phyloP scores from a whole-genome alignment of 2,329 filamentous ascomycete species.

The Lecanicillium sp. region DNA sequence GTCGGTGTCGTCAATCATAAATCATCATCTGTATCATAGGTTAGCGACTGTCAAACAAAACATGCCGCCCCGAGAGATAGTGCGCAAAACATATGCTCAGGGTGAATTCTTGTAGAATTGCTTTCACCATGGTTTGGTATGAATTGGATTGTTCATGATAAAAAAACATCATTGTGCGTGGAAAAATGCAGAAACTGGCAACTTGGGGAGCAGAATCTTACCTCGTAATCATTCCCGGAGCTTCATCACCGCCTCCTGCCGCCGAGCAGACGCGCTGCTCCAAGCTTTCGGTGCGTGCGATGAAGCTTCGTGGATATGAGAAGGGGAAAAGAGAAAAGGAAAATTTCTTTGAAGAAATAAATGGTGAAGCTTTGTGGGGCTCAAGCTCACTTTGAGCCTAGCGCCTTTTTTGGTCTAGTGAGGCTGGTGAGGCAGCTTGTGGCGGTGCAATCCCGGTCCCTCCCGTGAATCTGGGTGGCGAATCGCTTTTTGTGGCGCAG shows the following conservation, averaged over 20 bases:
- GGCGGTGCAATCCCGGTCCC: conserved; percentile 29
- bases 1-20: conserved; percentile 1
- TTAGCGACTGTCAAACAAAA: conserved; percentile 12
- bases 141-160: conserved; percentile 56
- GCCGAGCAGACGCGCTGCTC: not conserved
- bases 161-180: conserved; percentile 32
- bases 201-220: not conserved
- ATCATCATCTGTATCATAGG: conserved; percentile 16
- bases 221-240: conserved; percentile 4
- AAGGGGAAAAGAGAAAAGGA: conserved; percentile 14
- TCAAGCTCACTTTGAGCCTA: conserved; percentile 21
- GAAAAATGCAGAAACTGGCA: not conserved
- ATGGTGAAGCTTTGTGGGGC: conserved; percentile 15
- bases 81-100: conserved; percentile 39
- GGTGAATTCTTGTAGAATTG: conserved; percentile 46
- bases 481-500: conserved; percentile 17
- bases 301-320: conserved; percentile 15
- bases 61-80: conserved; percentile 15
- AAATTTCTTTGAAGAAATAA: conserved; percentile 11
- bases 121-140: conserved; percentile 52
- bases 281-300: conserved; percentile 2
- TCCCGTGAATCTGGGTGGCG: conserved; percentile 23
- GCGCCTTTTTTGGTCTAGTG: conserved; percentile 18
- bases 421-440: conserved; percentile 23
- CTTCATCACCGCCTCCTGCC: not conserved